Evolutionary conservation across 371 early-diverging fungal genomes (phyloP).

Genomic region (Mortierella sp.): DNA sequence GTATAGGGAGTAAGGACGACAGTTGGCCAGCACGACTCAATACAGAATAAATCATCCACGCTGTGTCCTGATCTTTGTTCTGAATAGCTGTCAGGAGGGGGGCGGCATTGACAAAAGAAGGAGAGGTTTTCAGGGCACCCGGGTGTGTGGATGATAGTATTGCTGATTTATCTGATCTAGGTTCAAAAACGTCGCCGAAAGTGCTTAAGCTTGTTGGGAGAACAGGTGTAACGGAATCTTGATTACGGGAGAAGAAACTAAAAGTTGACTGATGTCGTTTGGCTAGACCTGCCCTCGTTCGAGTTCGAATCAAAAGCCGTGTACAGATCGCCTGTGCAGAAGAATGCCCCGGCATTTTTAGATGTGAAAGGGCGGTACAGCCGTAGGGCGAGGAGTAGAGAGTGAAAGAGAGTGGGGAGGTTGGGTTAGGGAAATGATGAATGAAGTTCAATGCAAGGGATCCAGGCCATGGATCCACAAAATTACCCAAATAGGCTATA

Average conservation of each 20-base stretch:
- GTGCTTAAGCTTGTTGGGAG: neutral
- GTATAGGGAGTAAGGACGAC: constrained; percentile 31
- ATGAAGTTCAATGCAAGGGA: too few relatives aligned
- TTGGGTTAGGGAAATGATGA: too few relatives aligned
- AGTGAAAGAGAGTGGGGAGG: too few relatives aligned
- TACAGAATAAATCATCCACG: constrained; percentile 50
- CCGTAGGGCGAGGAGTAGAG: too few relatives aligned
- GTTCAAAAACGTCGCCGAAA: neutral
- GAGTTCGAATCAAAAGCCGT: constrained; percentile 18
- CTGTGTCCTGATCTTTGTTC: constrained; percentile 50
- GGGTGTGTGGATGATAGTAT: neutral
- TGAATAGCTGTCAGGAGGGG: constrained; percentile 42
- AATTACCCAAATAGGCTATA: neutral
- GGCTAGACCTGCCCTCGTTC: constrained; percentile 16
- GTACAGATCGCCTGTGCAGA: constrained; percentile 29
- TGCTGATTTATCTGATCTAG: neutral
- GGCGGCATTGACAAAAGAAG: constrained; percentile 35
- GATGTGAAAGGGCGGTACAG: neutral
- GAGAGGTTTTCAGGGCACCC: constrained; percentile 26
- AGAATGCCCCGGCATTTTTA: constrained; percentile 13
- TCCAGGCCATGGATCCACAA: neutral
- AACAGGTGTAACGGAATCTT: neutral
- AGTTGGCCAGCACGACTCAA: constrained; percentile 34
- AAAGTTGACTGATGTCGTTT: constrained; percentile 43
- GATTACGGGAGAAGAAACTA: constrained; percentile 43